phyloP scores from a whole-genome alignment of 2,329 filamentous ascomycete genomes.

The Phyllosticta citriasiana region DNA sequence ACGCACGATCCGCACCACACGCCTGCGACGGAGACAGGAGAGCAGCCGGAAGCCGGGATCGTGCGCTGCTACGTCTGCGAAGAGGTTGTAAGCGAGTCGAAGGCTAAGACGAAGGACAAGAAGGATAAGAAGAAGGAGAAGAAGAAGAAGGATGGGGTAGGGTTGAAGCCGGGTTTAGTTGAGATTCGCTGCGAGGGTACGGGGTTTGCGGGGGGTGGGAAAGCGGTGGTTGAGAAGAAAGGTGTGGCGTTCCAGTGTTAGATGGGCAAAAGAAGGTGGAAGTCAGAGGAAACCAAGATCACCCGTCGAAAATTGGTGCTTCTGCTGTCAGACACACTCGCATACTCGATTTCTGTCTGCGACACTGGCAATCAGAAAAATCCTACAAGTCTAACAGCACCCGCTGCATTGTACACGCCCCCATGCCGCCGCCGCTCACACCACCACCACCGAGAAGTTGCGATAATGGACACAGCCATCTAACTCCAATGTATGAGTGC shows the following conservation, averaged over 20 bases:
- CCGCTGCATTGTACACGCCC: too few species aligned
- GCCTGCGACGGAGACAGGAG: slow-evolving; percentile 32
- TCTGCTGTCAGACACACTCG: too few species aligned
- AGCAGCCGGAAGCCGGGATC: slow-evolving; percentile 13
- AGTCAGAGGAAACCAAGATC: too few species aligned
- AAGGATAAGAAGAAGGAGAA: slow-evolving; percentile 66
- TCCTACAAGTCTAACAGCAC: too few species aligned
- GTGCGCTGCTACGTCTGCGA: slow-evolving; percentile 82
- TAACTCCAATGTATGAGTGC: too few species aligned
- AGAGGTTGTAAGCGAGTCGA: slow-evolving; percentile 50
- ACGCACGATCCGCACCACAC: slow-evolving; percentile 44
- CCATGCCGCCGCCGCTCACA: too few species aligned
- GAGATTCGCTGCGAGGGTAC: slow-evolving; percentile 90
- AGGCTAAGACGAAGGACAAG: slow-evolving; percentile 33
- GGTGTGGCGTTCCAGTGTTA: slow-evolving; percentile 77
- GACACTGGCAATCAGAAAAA: too few species aligned
- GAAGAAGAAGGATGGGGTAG: slow-evolving; percentile 61
- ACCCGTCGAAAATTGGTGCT: too few species aligned
- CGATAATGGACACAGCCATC: too few species aligned
- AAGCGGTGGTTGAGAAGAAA: slow-evolving; percentile 67
- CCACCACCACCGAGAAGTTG: too few species aligned
- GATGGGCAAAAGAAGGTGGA: neutral
- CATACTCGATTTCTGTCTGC: too few species aligned
- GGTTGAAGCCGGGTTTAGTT: slow-evolving; percentile 56
- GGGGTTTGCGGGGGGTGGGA: slow-evolving; percentile 81